Evolutionary conservation across 495 filamentous ascomycete species (phyloP).

Genomic region (Hypoxylon trugodes): DNA sequence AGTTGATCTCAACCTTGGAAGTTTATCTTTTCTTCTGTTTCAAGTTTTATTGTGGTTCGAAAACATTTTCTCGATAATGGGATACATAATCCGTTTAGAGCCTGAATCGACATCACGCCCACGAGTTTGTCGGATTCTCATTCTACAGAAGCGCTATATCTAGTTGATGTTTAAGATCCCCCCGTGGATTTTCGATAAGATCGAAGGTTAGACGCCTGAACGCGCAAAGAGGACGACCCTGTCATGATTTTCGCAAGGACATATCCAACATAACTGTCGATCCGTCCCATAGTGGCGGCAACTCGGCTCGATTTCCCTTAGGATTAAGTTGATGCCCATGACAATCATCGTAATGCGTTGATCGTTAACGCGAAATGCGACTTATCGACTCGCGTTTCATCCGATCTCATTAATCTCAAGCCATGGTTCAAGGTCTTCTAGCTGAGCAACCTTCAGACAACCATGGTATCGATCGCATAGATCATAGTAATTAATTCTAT

Average conservation of each 20-base stretch:
- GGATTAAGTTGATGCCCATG: not conserved
- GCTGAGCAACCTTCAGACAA: not conserved
- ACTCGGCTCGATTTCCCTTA: conserved; percentile 23
- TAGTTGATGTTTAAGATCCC: too few species aligned
- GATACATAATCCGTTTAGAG: too few species aligned
- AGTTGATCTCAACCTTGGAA: too few species aligned
- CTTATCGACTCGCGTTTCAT: conserved; percentile 23
- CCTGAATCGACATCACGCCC: too few species aligned
- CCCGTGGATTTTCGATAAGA: not conserved
- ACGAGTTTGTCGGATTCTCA: too few species aligned
- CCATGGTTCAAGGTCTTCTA: conserved; percentile 17
- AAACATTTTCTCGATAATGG: too few species aligned
- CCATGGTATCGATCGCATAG: not conserved
- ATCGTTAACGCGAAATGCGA: conserved; percentile 11
- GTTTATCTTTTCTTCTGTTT: not conserved
- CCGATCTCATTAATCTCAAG: conserved; percentile 20
- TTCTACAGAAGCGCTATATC: too few species aligned
- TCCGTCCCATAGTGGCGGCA: conserved; percentile 8
- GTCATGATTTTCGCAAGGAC: conserved; percentile 18
- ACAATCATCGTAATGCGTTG: conserved; percentile 17
- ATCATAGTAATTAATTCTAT: conserved; percentile 29
- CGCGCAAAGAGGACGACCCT: not conserved
- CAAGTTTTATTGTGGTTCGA: too few species aligned
- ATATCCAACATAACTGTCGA: conserved; percentile 1
- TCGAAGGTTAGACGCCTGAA: not conserved